Evolutionary conservation across 345 rosid species (phyloP), one percentile per base, ranked within the genome.

Genomic region (Anastatica hierochuntica): DNA sequence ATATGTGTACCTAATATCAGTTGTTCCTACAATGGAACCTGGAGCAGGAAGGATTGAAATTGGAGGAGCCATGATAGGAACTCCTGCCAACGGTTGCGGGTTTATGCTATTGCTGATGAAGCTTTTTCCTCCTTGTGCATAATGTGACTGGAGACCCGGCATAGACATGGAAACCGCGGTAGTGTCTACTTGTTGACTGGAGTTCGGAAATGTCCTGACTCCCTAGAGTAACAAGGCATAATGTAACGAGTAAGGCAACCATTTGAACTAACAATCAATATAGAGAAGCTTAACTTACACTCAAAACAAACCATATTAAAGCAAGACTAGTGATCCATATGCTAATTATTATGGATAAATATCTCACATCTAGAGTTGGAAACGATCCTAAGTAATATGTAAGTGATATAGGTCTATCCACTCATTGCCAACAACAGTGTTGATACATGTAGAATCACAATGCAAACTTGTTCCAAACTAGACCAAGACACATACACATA

Each of bases 1-100:
- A 7, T 27, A 37, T 43, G 27, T 37, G 57, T 78, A 84, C 94
- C 94, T 77, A 16, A 79, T 79, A 47, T 79, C 79, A 19, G 88
- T 79, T 18, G 80, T 75, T 27, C 82, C 82, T 30, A 84, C 71
- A 30, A 79, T 21, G 19, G 94, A 65, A 64, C 76, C 63, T 10
- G 77, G 64, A 42, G 75, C 15, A 8, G 80, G 77, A 57, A 65
- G 67, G 39, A 72, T 58, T 31, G 84, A 67, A 13, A 70, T 68
- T 41, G 80, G 79, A 58, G 69, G 62, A 62, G 72, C 75, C 76
- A 70, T 24, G 49, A 77, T 60, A 31, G 82, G 81, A 58, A 69
- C 80, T 54, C 80, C 85, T 10, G 70, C 74, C 48, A 68, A 73
- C 27, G 75, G 66, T 57, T 66, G 81, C 5, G 76, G 50, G 39